Conservation (phyloP, 768 basidiomycete species). For the Russula compacta region DNA sequence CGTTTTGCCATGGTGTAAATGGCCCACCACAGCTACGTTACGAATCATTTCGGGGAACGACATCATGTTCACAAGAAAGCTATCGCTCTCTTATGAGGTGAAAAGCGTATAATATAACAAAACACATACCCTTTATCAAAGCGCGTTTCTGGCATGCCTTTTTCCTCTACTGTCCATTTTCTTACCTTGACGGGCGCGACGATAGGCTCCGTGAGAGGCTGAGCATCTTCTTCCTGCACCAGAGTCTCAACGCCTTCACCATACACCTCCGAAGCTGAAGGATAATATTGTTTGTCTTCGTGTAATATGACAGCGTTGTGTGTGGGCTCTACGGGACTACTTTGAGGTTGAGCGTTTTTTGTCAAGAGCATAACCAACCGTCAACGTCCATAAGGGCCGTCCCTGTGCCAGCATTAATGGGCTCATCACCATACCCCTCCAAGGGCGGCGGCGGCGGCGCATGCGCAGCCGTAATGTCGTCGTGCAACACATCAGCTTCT, state of each 20-base stretch:
- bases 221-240: conserved; percentile 97
- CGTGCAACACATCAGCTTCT: conserved; percentile 47
- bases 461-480: conserved; percentile 34
- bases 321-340: conserved; percentile 45
- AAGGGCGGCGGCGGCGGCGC: conserved; percentile 40
- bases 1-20: conserved; percentile 97
- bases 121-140: conserved; percentile 85
- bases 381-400: conserved; percentile 79
- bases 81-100: conserved; percentile 28
- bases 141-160: conserved; percentile 92
- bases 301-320: conserved; percentile 84
- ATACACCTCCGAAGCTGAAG: conserved; percentile 85
- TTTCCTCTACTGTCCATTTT: conserved; percentile 92
- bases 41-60: conserved; percentile 89
- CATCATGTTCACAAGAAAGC: conserved; percentile 88
- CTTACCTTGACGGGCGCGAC: conserved; percentile 91
- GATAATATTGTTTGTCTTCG: conserved; percentile 98
- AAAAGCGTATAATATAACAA: background rate
- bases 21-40: conserved; percentile 93
- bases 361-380: conserved; percentile 36
- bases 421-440: conserved; percentile 75
- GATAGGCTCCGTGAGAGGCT: conserved; percentile 91
- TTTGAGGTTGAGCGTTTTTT: background rate
- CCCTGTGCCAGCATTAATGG: conserved; percentile 40
- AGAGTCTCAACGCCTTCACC: conserved; percentile 91